Evolutionary conservation across 2,329 filamentous ascomycete species (phyloP).

Genomic region (Venturia effusa): DNA sequence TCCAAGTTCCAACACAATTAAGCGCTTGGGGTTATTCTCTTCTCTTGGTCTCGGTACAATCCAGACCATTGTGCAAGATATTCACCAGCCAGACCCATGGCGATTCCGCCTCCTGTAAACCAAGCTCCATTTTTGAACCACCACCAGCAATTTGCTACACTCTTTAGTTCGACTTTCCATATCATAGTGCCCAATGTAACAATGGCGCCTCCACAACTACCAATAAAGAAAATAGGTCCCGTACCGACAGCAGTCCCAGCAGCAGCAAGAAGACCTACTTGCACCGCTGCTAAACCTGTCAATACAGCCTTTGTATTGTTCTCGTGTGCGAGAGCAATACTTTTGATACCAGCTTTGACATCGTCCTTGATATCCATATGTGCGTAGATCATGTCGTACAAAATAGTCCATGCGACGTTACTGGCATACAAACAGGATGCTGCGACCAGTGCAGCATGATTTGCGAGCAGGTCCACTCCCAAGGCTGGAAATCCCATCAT

Average conservation of each 20-base stretch:
- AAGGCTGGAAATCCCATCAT: constrained; percentile 81
- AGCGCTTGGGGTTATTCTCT: not conserved
- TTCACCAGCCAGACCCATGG: constrained; percentile 43
- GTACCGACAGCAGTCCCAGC: constrained; percentile 54
- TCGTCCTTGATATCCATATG: constrained; percentile 88
- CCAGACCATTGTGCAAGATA: constrained; percentile 25
- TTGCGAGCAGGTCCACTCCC: constrained; percentile 61
- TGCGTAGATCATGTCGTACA: constrained; percentile 90
- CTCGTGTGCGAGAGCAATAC: constrained; percentile 71
- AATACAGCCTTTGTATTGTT: constrained; percentile 67
- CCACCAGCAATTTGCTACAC: constrained; percentile 50
- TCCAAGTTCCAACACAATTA: not conserved
- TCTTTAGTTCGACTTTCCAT: constrained; percentile 45
- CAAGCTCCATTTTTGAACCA: constrained; percentile 54
- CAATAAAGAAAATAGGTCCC: constrained; percentile 47
- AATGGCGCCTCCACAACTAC: constrained; percentile 46
- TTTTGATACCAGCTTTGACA: constrained; percentile 77
- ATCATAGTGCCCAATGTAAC: constrained; percentile 48
- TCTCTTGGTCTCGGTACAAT: not conserved
- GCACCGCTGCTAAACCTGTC: constrained; percentile 55
- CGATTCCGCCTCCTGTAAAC: constrained; percentile 50
- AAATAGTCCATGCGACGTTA: constrained; percentile 74
- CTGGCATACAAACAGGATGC: constrained; percentile 63
- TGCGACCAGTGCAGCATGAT: constrained; percentile 50
- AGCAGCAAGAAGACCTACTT: constrained; percentile 58